Conservation (phyloP, 1,139 yeast species). For the Blastobotrys proliferans region DNA sequence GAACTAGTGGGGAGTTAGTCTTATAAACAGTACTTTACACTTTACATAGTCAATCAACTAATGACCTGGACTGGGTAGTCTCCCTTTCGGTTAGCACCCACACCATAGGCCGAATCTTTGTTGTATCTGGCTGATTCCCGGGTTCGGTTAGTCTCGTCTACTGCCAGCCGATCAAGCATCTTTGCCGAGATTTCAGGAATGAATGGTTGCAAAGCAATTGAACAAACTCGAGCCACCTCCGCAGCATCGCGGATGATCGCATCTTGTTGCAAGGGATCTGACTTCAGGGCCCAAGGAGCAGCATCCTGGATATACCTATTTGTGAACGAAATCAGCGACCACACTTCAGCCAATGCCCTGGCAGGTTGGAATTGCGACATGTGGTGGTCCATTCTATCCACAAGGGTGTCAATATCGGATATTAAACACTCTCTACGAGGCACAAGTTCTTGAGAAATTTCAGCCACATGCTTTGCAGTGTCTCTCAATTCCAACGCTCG, state of each 20-base stretch:
- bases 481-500: conserved; percentile 17
- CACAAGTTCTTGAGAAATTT: conserved; percentile 9
- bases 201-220: conserved; percentile 66
- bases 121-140: conserved; percentile 43
- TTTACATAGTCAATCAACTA: conserved; percentile 4
- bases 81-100: conserved; percentile 41
- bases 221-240: conserved; percentile 64
- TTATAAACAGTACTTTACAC: conserved; percentile 1
- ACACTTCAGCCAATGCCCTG: conserved; percentile 55
- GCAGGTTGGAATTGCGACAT: conserved; percentile 52
- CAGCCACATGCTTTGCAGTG: neutral
- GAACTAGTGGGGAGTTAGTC: no score
- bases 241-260: conserved; percentile 58
- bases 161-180: conserved; percentile 64
- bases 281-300: conserved; percentile 51
- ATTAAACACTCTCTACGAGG: conserved; percentile 24
- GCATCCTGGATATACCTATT: conserved; percentile 54
- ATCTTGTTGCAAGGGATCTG: conserved; percentile 17
- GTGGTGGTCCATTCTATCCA: conserved; percentile 39
- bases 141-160: conserved; percentile 41
- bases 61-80: conserved; percentile 28
- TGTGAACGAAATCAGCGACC: conserved; percentile 57
- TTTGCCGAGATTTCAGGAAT: conserved; percentile 59
- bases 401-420: conserved; percentile 32
- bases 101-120: conserved; percentile 48